Conservation (phyloP, 169 alveolate genomes). For the Plasmodium berghei region DNA sequence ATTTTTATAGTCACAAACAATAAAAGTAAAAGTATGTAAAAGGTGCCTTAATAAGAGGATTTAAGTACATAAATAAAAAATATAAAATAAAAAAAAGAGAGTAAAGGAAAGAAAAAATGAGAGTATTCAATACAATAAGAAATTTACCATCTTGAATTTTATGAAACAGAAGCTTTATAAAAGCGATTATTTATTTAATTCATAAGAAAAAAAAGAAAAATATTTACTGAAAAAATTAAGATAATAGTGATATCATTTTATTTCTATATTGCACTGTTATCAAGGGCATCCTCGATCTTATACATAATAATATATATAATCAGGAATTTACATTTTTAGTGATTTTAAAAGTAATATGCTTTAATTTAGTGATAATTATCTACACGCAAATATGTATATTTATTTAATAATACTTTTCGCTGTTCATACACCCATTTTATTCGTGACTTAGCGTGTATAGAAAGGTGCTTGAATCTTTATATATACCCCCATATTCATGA, state of each 20-base stretch:
- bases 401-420: no score
- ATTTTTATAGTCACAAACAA: no score
- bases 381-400: no score
- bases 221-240: neutral
- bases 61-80: no score
- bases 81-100: no score
- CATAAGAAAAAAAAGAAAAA: neutral
- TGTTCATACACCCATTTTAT: neutral
- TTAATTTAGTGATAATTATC: no score
- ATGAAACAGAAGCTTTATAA: conserved; percentile 15
- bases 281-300: conserved; percentile 4
- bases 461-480: no score
- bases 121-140: neutral
- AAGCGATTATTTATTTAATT: conserved; percentile 2
- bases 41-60: no score
- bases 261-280: neutral
- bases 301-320: neutral
- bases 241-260: neutral
- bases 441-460: neutral
- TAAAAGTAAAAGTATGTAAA: no score
- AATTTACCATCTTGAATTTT: neutral
- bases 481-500: no score
- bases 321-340: no score
- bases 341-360: no score
- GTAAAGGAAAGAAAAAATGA: neutral